Evolutionary conservation across 139 green algal genomes (phyloP).

Genomic region (Tetradesmus lagerheimii): DNA sequence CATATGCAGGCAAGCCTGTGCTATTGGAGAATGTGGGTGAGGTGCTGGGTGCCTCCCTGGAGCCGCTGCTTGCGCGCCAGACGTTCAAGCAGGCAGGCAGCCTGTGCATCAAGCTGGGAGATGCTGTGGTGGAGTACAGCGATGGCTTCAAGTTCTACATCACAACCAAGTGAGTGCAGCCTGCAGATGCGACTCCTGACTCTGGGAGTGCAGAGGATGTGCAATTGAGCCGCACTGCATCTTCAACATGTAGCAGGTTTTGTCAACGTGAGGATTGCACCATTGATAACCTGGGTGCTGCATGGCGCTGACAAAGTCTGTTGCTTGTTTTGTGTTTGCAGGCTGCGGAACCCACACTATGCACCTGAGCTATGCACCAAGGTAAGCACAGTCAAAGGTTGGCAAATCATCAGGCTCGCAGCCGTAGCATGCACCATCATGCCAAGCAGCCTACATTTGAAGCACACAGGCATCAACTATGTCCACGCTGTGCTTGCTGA

Average conservation of each 20-base stretch:
- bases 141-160: constrained; percentile 90
- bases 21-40: constrained; percentile 89
- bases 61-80: constrained; percentile 84
- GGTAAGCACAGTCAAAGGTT: constrained; percentile 34
- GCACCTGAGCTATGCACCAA: constrained; percentile 87
- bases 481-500: no score
- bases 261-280: neutral
- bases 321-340: neutral
- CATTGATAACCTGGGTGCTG: neutral
- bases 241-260: neutral
- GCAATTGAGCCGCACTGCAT: neutral
- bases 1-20: constrained; percentile 75
- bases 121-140: constrained; percentile 83
- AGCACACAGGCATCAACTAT: neutral
- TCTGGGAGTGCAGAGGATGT: no score
- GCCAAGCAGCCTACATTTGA: neutral
- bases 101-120: constrained; percentile 83
- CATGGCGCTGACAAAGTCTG: neutral
- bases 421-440: neutral
- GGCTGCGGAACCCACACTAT: constrained; percentile 89
- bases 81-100: constrained; percentile 83
- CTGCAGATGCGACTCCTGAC: no score
- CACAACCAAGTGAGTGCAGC: constrained; percentile 76
- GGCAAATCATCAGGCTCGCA: neutral
- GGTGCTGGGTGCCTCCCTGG: constrained; percentile 82